These are phyloP conservation scores for Chiua virens DNA, from an alignment of 768 basidiomycete species.

Conservation along the genomic window DNA sequence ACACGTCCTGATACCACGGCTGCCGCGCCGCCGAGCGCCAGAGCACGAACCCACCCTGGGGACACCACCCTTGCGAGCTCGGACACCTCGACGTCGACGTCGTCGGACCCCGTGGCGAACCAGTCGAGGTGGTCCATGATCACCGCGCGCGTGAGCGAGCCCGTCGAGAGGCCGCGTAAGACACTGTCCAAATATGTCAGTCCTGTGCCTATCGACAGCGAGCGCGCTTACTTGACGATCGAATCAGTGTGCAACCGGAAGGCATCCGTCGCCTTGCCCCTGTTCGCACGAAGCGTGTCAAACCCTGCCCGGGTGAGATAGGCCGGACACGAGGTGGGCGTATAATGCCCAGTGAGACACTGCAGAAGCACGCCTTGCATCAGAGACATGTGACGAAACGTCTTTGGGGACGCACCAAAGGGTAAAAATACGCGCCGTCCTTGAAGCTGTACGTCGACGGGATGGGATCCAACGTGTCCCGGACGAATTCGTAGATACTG, in stretches of 20 bases:
- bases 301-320: slow-evolving; percentile 67
- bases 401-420: slow-evolving; percentile 37
- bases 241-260: slow-evolving; percentile 75
- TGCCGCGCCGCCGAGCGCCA: slow-evolving; percentile 64
- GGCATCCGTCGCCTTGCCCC: slow-evolving; percentile 44
- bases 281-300: slow-evolving; percentile 49
- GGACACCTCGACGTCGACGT: slow-evolving; percentile 50
- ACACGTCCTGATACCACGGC: slow-evolving; percentile 66
- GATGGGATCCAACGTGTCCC: slow-evolving; percentile 52
- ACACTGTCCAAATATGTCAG: slow-evolving; percentile 33
- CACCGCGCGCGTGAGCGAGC: slow-evolving; percentile 59
- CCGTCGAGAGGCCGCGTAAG: slow-evolving; percentile 41
- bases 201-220: background rate
- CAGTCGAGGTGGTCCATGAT: slow-evolving; percentile 75
- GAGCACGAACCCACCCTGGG: slow-evolving; percentile 58
- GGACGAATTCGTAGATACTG: slow-evolving; percentile 47
- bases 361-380: background rate
- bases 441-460: slow-evolving; percentile 50
- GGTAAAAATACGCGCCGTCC: slow-evolving; percentile 67
- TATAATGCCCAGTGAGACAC: slow-evolving; percentile 54
- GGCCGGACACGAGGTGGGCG: slow-evolving; percentile 55
- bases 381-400: background rate
- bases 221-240: slow-evolving; percentile 56
- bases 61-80: slow-evolving; percentile 59
- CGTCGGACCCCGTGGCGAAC: slow-evolving; percentile 48